Evolutionary conservation across 805 yeast species (phyloP), one percentile per base, ranked within the genome.

Genomic region (Cyberlindnera saturnus): DNA sequence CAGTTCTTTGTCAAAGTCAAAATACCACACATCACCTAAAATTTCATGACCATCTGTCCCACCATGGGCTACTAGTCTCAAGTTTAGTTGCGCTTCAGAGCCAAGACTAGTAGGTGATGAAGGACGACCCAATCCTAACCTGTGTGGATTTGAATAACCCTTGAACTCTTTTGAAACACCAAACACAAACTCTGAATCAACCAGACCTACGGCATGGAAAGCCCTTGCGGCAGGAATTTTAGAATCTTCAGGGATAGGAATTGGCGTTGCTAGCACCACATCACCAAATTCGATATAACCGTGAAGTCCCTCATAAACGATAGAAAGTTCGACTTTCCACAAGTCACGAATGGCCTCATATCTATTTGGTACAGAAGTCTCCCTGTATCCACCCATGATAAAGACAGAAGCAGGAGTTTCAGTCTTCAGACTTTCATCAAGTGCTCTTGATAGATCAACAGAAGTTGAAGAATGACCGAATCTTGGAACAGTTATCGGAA

Each of bases 11-110:
- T 64, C 66, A 20, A 75, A 50, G 47, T 73, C 71, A 47, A 72
- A 75, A 61, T 67, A 64, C 81, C 81, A 76, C 51, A 68, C 51
- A 56, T 75, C 81, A 23, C 76, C 74, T 20, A 62, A 53, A 10
- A 74, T 66, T 15, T 63, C 56, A 9, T 42, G 36, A 3, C 48
- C 46, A 28, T 43, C 48, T 1, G 71, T 65, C 4, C 73, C 73
- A 19, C 73, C 73, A 44, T 69, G 72, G 1, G 64, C 46, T 1
- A 65, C 50, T 6, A 67, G 39, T 7, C 55, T 50, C 30, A 45
- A 40, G 20, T 48, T 38, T 8, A 51, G 18, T 23, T 18, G 40
- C 8, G 9, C 34, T 6, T 16, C 18, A 3, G 40, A 36, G 3
- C 26, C 16, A 11, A 30, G 31, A 16, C 34, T 35, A 4, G 32